Evolutionary conservation across 805 yeast species (phyloP).

Genomic region (Diddensiella caesifluorescens): DNA sequence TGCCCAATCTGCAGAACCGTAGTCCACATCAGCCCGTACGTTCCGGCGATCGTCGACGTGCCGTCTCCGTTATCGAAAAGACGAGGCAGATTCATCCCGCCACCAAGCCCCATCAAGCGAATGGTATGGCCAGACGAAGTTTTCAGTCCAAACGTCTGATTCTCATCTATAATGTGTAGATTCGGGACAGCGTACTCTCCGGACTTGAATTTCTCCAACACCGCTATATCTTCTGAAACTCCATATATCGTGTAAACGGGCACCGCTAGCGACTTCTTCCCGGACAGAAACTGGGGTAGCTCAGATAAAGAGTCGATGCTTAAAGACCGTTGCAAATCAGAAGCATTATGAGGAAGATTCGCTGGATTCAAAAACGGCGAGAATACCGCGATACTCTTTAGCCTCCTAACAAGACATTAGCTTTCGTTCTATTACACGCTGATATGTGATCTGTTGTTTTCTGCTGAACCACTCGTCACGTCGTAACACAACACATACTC

Average conservation of each 20-base stretch:
- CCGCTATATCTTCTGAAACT: conserved; percentile 66
- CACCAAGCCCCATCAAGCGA: conserved; percentile 66
- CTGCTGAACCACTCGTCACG: too few species aligned
- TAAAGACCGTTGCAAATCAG: conserved; percentile 41
- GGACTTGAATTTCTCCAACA: conserved; percentile 54
- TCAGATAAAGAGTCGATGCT: conserved; percentile 48
- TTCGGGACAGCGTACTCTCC: conserved; percentile 53
- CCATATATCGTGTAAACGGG: conserved; percentile 81
- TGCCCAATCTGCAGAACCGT: conserved; percentile 67
- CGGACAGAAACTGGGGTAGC: conserved; percentile 44
- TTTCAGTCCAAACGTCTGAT: conserved; percentile 39
- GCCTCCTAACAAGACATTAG: too few species aligned
- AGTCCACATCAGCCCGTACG: conserved; percentile 70
- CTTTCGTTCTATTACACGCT: too few species aligned
- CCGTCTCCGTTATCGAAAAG: conserved; percentile 61
- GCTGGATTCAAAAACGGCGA: conserved; percentile 52
- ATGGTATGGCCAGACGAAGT: conserved; percentile 42
- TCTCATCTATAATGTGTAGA: conserved; percentile 58
- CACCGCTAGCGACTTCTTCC: conserved; percentile 38
- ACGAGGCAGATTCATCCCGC: conserved; percentile 59
- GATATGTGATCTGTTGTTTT: too few species aligned
- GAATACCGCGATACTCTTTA: conserved; percentile 48
- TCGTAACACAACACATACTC: conserved; percentile 43
- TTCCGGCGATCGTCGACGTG: conserved; percentile 45
- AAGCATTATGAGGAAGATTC: conserved; percentile 45